These are phyloP conservation scores for Haplosporangium gracile DNA, from an alignment of 192 early-diverging fungal genomes.

Conservation along the genomic window DNA sequence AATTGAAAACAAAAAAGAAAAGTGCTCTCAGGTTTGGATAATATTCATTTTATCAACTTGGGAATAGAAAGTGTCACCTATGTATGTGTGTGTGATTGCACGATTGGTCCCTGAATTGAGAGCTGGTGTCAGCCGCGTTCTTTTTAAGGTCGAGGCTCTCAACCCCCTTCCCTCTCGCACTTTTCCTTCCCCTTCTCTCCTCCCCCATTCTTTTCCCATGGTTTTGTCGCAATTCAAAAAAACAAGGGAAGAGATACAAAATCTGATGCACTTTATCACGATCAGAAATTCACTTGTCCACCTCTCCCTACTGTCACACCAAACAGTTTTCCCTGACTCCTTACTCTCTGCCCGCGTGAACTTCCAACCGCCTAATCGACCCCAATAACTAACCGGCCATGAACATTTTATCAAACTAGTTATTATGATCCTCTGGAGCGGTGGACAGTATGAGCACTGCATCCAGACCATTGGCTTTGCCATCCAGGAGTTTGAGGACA, in stretches of 20 bases:
- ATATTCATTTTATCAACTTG: not conserved
- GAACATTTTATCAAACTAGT: conserved; percentile 27
- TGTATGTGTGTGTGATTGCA: not conserved
- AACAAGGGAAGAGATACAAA: too few species aligned
- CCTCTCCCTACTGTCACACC: not conserved
- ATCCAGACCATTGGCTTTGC: conserved; percentile 68
- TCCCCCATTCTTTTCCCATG: conserved; percentile 8
- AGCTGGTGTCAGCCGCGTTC: not conserved
- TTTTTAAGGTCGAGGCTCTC: conserved; percentile 4
- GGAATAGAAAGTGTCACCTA: not conserved
- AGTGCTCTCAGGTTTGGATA: conserved; percentile 1
- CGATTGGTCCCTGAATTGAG: conserved; percentile 4
- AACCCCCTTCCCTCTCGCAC: not conserved
- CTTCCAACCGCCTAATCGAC: not conserved
- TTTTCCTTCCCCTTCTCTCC: not conserved
- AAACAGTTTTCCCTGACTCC: not conserved
- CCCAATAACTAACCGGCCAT: not conserved
- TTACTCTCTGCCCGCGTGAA: not conserved
- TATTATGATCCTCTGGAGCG: conserved; percentile 70
- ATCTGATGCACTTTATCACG: not conserved
- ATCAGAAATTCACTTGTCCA: not conserved
- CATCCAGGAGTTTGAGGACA: conserved; percentile 62
- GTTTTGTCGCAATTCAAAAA: not conserved
- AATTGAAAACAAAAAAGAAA: not conserved
- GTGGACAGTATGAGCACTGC: conserved; percentile 70